Base-by-base conservation (phyloP, 78 protist genomes). In the Diacronema lutheri region DNA sequence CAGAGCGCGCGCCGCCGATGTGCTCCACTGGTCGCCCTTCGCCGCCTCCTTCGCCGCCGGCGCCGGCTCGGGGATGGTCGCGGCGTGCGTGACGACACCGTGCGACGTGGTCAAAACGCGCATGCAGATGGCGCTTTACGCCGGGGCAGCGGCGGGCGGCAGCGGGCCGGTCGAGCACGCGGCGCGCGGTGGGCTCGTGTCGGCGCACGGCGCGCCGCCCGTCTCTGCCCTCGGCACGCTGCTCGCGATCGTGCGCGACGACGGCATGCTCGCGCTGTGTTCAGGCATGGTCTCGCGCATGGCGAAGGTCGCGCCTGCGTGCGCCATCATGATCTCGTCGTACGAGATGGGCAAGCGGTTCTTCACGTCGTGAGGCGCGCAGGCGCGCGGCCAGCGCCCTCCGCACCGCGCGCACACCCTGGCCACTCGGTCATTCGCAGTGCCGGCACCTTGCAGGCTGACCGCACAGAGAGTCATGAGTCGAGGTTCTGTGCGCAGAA, bases 241-340 rank as follows among this genome's bases (percentile, higher is more conserved):
- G 57, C 21, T 3, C 29, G 14, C 1, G 14, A 40, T 69, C 33
- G 56, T 19, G 13, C 55, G 55, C 23, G 4, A 25, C 37, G 55
- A 74, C 1, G 88, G 83, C 0, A 40, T 14, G 20, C 12, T 38
- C 40, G 83, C 68, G 5, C 65, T 93, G 9, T 84, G 89, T n/a
- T 60, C 80, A 37, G 95, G 95, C 26, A 2, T 89, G 72, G 82
- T 62, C 29, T 93, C 95, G 40, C 41, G 95, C 33, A 81, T 85
- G 31, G 92, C 91, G 9, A 33, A 37, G 76, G 92, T 93, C 11
- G 90, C 95, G n/a, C 95, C 95, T 0, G 95, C 93, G 5, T 93
- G 94, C 46, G 95, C 95, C 16, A 92, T 93, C 29, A 93, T 93
- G 95, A 85, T 93, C 35, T 85, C 91, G 40, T 84, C 93, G 33